Evolutionary conservation across 2,329 filamentous ascomycete genomes (phyloP), one percentile per base, ranked within the genome.

Genomic region (Aureobasidium sp.): DNA sequence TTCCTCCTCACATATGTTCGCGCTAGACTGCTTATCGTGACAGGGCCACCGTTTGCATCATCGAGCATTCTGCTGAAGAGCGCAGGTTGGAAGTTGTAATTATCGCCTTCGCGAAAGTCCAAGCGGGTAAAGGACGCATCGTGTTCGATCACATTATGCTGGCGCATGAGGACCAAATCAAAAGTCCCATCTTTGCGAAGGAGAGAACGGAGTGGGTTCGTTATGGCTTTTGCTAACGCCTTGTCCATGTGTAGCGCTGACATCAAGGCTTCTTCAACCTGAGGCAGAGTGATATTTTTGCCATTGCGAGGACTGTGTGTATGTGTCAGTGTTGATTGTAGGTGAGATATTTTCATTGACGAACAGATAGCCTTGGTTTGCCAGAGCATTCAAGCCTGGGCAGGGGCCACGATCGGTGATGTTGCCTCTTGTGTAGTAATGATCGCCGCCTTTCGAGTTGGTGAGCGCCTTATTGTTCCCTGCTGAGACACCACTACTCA

Each of bases 121-220:
- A 73, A 67, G 15, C 72, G 67, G 2, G 71, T 72, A 59, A 74
- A 68, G 29, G 71, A 73, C 7, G 67, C 67, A 58, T 74, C 72
- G 65, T 74, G 72, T 64, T 74, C 72, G 47, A 74, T 67, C 6
- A 72, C 66, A 52, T 71, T 70, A 64, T 73, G 71, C 39, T 65
- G 66, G n/a, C 71, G 67, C 26, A 68, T 68, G 62, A 73, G 68
- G 39, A 68, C 57, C 23, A 73, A 66, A 55, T 72, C 68, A 64
- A 74, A 74, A 1, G 70, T 72, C n/a, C 69, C 68, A 48, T 72
- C 68, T 39, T 65, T 61, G 32, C 69, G 68, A 6, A 62, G 47
- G 1, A 68, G 48, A 8, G 58, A 62, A 5, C 62, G 66, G 13
- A 72, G 53, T 17, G 68, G 66, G 29, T 62, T 65, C 3, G 69